Evolutionary conservation across 345 rosid genomes (phyloP).

Genomic region (Salix caprea): DNA sequence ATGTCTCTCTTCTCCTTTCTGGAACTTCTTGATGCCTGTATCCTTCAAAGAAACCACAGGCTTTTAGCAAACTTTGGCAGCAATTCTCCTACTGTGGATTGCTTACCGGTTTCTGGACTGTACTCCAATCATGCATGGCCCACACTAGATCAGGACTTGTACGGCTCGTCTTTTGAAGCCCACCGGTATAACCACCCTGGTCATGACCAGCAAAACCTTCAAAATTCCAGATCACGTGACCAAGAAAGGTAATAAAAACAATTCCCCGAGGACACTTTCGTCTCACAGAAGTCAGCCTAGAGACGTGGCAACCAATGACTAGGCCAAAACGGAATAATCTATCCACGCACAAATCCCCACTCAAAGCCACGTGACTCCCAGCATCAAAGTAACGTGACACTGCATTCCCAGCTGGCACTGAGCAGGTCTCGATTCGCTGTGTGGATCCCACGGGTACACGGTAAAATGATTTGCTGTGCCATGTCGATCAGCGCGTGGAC

Average conservation of each 20-base stretch:
- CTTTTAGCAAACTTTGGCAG: background rate
- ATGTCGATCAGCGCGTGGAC: conserved; percentile 26
- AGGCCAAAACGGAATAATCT: background rate
- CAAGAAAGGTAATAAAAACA: background rate
- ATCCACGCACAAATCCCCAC: conserved; percentile 27
- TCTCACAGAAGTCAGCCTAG: background rate
- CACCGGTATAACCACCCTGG: conserved; percentile 2
- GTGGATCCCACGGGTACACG: conserved; percentile 33
- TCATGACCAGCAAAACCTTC: background rate
- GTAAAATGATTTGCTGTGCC: conserved; percentile 5
- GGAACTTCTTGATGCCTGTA: background rate
- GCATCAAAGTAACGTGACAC: background rate
- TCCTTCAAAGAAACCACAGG: background rate
- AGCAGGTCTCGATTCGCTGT: conserved; percentile 19
- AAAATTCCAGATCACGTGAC: background rate
- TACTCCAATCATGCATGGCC: background rate
- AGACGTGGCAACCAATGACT: conserved; percentile 27
- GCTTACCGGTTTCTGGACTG: background rate
- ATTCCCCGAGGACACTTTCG: conserved; percentile 10
- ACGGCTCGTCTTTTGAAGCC: conserved; percentile 4
- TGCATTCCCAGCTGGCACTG: conserved; percentile 24
- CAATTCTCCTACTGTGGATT: background rate
- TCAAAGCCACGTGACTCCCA: conserved; percentile 51
- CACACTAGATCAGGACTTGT: background rate
- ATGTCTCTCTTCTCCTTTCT: no score